These are phyloP conservation scores for Rosa lucieae DNA, from an alignment of 306 rosid species.

Conservation along the genomic window DNA sequence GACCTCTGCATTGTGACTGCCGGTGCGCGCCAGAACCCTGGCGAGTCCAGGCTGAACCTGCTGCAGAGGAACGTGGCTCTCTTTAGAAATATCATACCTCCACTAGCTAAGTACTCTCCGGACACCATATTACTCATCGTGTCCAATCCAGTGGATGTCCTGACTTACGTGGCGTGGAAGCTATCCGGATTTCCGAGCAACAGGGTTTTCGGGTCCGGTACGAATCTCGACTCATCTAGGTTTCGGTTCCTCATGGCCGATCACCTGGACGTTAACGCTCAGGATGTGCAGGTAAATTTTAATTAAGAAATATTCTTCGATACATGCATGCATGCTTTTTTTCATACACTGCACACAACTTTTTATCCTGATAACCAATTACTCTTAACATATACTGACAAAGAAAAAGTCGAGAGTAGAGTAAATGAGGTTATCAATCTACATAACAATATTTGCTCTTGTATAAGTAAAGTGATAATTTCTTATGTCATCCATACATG, in stretches of 20 bases:
- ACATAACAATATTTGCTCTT: neutral
- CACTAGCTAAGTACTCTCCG: constrained; percentile 58
- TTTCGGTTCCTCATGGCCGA: constrained; percentile 89
- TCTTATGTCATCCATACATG: neutral
- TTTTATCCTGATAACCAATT: too few relatives aligned
- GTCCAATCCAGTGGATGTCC: constrained; percentile 81
- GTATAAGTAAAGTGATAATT: neutral
- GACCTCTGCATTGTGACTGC: constrained; percentile 92
- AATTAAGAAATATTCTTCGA: too few relatives aligned
- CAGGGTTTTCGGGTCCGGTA: constrained; percentile 90
- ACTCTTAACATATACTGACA: too few relatives aligned
- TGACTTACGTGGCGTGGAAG: constrained; percentile 87
- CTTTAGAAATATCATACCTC: constrained; percentile 60
- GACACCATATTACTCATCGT: constrained; percentile 59
- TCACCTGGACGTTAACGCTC: constrained; percentile 91
- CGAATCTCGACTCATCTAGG: constrained; percentile 88
- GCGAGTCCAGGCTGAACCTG: constrained; percentile 75
- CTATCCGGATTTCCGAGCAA: constrained; percentile 80
- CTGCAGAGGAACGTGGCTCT: constrained; percentile 70
- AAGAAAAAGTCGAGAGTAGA: too few relatives aligned
- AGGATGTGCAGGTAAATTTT: constrained; percentile 57
- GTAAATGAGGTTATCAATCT: too few relatives aligned
- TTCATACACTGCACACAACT: too few relatives aligned
- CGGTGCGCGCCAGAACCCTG: constrained; percentile 72
- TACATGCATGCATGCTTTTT: neutral